Evolutionary conservation across 768 basidiomycete species (phyloP), one percentile per base, ranked within the genome.

Genomic region (Russula sp.): DNA sequence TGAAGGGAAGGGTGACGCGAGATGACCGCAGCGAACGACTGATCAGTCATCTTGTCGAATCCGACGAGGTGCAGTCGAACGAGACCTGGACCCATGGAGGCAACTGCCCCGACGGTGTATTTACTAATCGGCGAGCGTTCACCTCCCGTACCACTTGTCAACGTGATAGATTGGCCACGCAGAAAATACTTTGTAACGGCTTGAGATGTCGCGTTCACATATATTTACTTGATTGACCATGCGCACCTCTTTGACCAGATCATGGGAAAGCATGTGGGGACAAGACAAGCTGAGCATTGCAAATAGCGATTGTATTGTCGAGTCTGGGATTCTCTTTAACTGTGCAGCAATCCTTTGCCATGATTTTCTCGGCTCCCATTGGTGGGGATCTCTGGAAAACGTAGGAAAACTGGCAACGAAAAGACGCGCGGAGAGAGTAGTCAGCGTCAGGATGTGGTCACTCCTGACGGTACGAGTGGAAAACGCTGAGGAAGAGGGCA

Each of bases 171-270:
- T 11, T 76, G 69, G 0, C 87, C 86, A 18, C 84, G 80, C 38
- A 88, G 67, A 69, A 89, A 84, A 71, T 84, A 79, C 85, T 88
- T 88, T 67, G 18, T 3, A 46, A 46, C 58, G 16, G 57, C 32
- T 58, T 46, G 53, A 46, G 28, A 20, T 14, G 50, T 38, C 22
- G 8, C 51, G 16, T 34, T 48, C 42, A 42, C 18, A 20, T 54
- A 40, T 20, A 18, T 38, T 40, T 30, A 28, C 18, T 26, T 34
- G 42, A 32, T 38, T 13, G 18, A 48, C 40, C 5, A 51, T 52
- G 32, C 80, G 62, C 67, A 87, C 87, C 66, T 84, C 76, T 42
- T 77, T 76, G 40, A 89, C 85, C 18, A 87, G 74, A 20, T 80
- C 81, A 63, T 84, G 80, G 9, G 75, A 78, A 48, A 89, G 76